Evolutionary conservation across 169 alveolate species (phyloP).

Genomic region (Eimeria acervulina): DNA sequence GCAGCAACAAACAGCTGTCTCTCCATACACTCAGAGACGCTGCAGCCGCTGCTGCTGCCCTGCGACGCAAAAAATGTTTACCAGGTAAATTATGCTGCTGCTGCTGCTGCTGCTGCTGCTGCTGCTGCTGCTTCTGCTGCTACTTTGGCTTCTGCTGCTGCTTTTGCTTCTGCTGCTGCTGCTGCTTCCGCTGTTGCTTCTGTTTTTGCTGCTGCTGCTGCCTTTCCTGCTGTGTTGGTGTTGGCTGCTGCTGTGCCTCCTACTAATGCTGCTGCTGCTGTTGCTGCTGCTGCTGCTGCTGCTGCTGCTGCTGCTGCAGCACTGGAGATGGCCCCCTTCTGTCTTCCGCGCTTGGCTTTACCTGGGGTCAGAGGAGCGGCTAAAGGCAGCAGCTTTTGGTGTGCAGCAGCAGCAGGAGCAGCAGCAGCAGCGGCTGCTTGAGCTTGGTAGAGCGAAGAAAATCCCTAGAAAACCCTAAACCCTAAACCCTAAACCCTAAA

Average conservation of each 20-base stretch:
- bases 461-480: too few relatives aligned
- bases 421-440: neutral
- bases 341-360: slow-evolving; percentile 4
- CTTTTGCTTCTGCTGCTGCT: neutral
- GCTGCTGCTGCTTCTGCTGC: neutral
- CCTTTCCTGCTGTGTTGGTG: slow-evolving; percentile 1
- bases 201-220: neutral
- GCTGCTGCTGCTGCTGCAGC: slow-evolving; percentile 31
- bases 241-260: neutral
- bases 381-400: neutral
- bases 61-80: neutral
- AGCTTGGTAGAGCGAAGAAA: too few relatives aligned
- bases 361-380: neutral
- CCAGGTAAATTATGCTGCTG: slow-evolving; percentile 4
- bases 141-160: neutral
- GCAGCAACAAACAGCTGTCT: slow-evolving; percentile 15
- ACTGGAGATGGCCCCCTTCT: slow-evolving; percentile 42
- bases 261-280: neutral
- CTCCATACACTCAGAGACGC: neutral
- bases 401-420: slow-evolving; percentile 56
- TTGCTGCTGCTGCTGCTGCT: neutral
- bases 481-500: neutral
- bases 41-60: slow-evolving; percentile 17
- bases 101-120: slow-evolving; percentile 11
- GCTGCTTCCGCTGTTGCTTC: neutral